phyloP scores from a whole-genome alignment of 2,329 filamentous ascomycete species.

The Blastomyces percursus region DNA sequence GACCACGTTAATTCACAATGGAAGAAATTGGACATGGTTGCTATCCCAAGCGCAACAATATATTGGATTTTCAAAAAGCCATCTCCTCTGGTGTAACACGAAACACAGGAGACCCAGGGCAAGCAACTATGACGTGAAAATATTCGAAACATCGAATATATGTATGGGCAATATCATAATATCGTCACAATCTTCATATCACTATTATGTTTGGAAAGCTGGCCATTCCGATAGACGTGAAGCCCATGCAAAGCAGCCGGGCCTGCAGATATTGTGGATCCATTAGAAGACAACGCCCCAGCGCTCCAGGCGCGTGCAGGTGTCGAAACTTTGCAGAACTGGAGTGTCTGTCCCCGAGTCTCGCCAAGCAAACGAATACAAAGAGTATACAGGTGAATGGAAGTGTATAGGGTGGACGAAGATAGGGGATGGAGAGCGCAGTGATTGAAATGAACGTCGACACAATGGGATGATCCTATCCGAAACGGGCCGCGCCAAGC shows the following conservation, averaged over 20 bases:
- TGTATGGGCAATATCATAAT: neutral
- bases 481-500: neutral
- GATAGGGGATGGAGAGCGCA: neutral
- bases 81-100: neutral
- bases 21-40: neutral
- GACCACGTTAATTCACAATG: neutral
- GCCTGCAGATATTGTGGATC: neutral
- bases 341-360: neutral
- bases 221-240: neutral
- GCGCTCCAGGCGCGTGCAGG: neutral
- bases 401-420: neutral
- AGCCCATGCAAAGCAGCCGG: neutral
- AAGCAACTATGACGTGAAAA: neutral
- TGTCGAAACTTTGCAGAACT: neutral
- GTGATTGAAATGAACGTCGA: slow-evolving; percentile 10
- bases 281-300: neutral
- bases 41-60: neutral
- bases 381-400: slow-evolving; percentile 4
- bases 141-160: neutral
- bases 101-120: neutral
- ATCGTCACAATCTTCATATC: neutral
- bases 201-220: neutral
- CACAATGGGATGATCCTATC: slow-evolving; percentile 7
- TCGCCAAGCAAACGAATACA: neutral
- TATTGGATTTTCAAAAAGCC: neutral